Evolutionary conservation across 352 stramenopile genomes (phyloP).

Genomic region (Phytophthora hybrid): DNA sequence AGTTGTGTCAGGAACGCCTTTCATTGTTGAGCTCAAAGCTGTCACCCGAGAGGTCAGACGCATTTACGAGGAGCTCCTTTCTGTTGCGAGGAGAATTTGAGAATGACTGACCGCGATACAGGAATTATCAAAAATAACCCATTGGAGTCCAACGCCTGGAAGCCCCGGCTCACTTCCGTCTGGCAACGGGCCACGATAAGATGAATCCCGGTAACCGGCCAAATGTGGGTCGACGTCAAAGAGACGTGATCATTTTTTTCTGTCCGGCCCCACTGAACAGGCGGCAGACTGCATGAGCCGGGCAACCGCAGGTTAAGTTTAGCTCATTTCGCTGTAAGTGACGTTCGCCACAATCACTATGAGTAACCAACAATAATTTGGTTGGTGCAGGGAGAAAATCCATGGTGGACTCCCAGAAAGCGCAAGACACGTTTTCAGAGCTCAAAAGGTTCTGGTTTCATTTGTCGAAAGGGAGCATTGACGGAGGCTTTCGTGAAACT

Average conservation of each 20-base stretch:
- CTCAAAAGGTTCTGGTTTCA: neutral
- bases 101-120: neutral
- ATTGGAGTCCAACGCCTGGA: conserved; percentile 4
- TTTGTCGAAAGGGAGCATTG: no score
- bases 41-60: neutral
- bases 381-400: neutral
- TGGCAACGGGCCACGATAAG: neutral
- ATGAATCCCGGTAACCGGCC: neutral
- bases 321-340: neutral
- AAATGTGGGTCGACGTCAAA: neutral
- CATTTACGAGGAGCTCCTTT: neutral
- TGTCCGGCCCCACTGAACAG: conserved; percentile 1
- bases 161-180: conserved; percentile 1
- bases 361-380: neutral
- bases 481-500: no score
- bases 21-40: neutral
- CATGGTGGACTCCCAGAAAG: neutral
- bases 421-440: neutral
- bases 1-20: neutral
- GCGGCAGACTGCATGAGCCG: neutral
- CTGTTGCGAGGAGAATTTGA: neutral
- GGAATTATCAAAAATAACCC: neutral
- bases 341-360: neutral
- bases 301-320: neutral
- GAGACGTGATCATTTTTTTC: conserved; percentile 9